Base-by-base conservation (phyloP, 78 protist species). In the Speleostelium caveatum region DNA sequence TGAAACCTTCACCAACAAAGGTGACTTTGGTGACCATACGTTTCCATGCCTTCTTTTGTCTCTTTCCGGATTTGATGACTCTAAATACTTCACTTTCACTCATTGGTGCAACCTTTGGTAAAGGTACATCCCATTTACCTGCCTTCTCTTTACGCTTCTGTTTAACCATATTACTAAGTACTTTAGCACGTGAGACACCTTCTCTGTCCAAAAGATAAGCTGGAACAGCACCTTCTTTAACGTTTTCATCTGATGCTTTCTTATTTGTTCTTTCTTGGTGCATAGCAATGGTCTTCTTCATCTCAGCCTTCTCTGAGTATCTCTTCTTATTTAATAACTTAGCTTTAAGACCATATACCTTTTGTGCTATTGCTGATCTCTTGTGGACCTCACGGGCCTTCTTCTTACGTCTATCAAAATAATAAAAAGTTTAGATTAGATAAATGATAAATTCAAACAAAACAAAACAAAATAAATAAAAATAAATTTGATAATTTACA, bases 91-190 rank as follows among this genome's bases (percentile, higher is more conserved):
- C 99, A 33, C 95, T 92, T 45, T 98, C 99, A 35, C 96, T 56
- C 22, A 98, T 94, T 0, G 97, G 95, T 17, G 91, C 55, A 21
- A 98, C 99, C 75, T 98, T 97, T 2, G 99, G 99, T 22, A 99
- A 66, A 3, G 99, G 99, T 22, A 99, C 99, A 24, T 68, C 56
- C 99, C 99, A 98, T 71, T 98, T 98, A 6, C 99, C 99, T 0
- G 99, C 99, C 90, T 98, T 98, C 66, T 99, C 99, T 86, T 98
- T 98, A 14, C 99, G 80, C 94, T 98, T 98, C 72, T 99, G 99
- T 95, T 99, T 99, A 32, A 99, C 73, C 77, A 98, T 98, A 75
- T 99, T 98, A 68, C 96, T 87, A 33, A 98, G 90, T 6, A 96
- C 99, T 86, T 99, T 99, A 12, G 99, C 98, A 14, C 98, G 93